These are phyloP conservation scores for Hemisphaericaspora xylofermentans DNA, from an alignment of 1,139 yeast genomes.

Conservation along the genomic window DNA sequence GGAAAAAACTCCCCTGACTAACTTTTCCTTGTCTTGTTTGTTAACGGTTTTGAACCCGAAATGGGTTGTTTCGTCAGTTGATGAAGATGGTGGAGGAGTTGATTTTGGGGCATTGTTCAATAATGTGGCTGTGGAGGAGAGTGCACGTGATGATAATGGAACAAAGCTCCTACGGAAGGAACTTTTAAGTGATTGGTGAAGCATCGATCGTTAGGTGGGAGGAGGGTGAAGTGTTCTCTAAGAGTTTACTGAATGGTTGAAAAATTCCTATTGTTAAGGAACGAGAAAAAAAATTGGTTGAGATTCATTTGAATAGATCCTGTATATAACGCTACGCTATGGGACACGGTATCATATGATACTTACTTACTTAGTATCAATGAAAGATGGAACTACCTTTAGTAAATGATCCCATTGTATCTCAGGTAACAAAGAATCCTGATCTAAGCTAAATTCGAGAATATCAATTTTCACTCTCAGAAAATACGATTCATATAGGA, in stretches of 20 bases:
- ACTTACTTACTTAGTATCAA: too few relatives aligned
- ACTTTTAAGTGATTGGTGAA: constrained; percentile 2
- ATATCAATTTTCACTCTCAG: too few relatives aligned
- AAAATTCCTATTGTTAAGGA: background rate
- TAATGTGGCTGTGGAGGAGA: constrained; percentile 6
- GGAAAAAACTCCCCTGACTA: constrained; percentile 88
- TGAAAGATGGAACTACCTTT: too few relatives aligned
- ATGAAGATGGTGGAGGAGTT: constrained; percentile 7
- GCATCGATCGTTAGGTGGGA: too few relatives aligned
- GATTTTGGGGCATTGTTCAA: background rate
- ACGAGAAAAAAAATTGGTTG: too few relatives aligned
- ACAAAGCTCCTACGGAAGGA: background rate
- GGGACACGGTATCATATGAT: too few relatives aligned
- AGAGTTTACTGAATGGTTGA: background rate
- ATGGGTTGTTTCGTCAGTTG: constrained; percentile 60
- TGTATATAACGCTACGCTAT: too few relatives aligned
- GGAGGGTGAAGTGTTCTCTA: background rate
- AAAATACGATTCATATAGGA: too few relatives aligned
- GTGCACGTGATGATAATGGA: background rate
- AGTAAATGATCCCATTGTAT: too few relatives aligned
- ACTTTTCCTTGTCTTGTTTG: constrained; percentile 75
- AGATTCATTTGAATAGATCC: too few relatives aligned
- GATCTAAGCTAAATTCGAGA: too few relatives aligned
- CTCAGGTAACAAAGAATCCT: too few relatives aligned
- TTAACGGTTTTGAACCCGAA: constrained; percentile 90